Base-by-base conservation (phyloP, 805 yeast genomes). In the Wickerhamiella nectarea region DNA sequence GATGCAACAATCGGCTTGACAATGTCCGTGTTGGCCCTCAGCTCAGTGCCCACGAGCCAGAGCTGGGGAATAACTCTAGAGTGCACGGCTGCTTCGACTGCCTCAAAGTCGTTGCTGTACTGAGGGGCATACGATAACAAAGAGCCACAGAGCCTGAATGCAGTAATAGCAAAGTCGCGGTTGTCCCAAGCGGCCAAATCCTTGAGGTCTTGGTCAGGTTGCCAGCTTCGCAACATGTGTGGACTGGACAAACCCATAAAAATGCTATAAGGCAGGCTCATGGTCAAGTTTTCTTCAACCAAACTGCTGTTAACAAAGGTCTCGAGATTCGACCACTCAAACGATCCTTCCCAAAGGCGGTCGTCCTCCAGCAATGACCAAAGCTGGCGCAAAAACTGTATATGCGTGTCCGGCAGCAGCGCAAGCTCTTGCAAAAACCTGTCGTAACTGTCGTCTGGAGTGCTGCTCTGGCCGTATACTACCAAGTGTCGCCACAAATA, bases 401-500 rank as follows among this genome's bases (percentile, higher is more conserved):
- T 5, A 4, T 25, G 29, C n/a, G 6, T 10, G n/a, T 25, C 29
- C 4, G 11, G 4, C 4, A 25, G 29, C 11, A 4, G 12, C 12
- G 6, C 6, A 6, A 25, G 4, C 4, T 10, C 29, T 8, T 8
- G 11, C n/a, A 25, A 11, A 25, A 8, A 25, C 11, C 6, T 5
- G 29, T 10, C n/a, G 29, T 25, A 25, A n/a, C 29, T 25, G 29
- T 25, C 6, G 29, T 8, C 12, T 25, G 29, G 29, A n/a, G 12
- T 25, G 29, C 12, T 25, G 11, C 29, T n/a, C 6, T 6, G 6
- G 11, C n/a, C 5, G 29, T 25, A 10, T 4, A 25, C 12, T 6
- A 36, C 26, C 14, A 36, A 22, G 14, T 36, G 28, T 12, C 40
- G 20, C 40, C 40, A 36, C 18, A 36, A 19, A 14, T 36, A 15